These are phyloP conservation scores for Beauveria sp. DNA, from an alignment of 2,329 filamentous ascomycete species.

Conservation along the genomic window DNA sequence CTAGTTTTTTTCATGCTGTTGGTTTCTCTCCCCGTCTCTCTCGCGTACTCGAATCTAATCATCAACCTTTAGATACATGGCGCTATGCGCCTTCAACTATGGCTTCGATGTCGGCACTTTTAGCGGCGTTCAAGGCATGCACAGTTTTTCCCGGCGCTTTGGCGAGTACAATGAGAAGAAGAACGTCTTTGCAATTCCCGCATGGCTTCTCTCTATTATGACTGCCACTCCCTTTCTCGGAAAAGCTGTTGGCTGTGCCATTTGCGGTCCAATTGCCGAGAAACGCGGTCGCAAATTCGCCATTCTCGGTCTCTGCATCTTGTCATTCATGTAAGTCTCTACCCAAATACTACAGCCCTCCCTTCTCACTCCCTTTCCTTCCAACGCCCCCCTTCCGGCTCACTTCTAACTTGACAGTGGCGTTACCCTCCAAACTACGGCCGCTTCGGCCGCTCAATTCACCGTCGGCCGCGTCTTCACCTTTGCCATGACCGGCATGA, in stretches of 20 bases:
- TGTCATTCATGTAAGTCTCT: slow-evolving; percentile 15
- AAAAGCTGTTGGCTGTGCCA: slow-evolving; percentile 14
- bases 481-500: slow-evolving; percentile 25
- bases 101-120: slow-evolving; percentile 22
- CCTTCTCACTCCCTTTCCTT: too few species aligned
- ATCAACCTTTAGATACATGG: slow-evolving; percentile 16
- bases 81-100: slow-evolving; percentile 20
- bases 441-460: slow-evolving; percentile 22
- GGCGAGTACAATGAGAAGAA: slow-evolving; percentile 15
- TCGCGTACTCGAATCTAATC: not conserved
- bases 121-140: slow-evolving; percentile 21
- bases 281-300: slow-evolving; percentile 20
- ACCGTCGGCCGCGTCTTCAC: slow-evolving; percentile 22
- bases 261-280: slow-evolving; percentile 18
- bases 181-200: slow-evolving; percentile 15
- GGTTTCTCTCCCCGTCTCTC: not conserved
- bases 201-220: slow-evolving; percentile 20
- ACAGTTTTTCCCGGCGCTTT: slow-evolving; percentile 18
- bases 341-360: too few species aligned
- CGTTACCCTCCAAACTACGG: slow-evolving; percentile 22
- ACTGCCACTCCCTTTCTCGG: slow-evolving; percentile 20
- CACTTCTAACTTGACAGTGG: slow-evolving; percentile 15
- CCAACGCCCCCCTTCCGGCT: not conserved
- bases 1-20: slow-evolving; percentile 16
- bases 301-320: slow-evolving; percentile 16